phyloP scores from a whole-genome alignment of 192 early-diverging fungal genomes.

The Lunasporangiospora selenospora region DNA sequence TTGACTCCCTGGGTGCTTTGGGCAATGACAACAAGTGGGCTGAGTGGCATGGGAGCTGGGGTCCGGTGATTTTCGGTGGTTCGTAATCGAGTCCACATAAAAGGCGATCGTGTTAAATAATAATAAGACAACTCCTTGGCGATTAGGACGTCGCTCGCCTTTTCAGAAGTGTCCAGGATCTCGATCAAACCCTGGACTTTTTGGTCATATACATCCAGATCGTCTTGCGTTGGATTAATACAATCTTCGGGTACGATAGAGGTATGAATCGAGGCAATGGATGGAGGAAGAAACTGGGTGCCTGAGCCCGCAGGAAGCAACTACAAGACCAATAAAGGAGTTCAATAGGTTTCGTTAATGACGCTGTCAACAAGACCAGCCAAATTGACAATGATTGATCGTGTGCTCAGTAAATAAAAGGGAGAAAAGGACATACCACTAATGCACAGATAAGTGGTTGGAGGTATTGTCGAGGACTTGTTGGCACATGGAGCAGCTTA shows the following conservation, averaged over 20 bases:
- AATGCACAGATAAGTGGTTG: constrained; percentile 41
- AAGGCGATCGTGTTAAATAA: constrained; percentile 16
- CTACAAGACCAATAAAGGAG: not conserved
- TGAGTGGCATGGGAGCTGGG: not conserved
- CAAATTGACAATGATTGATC: no score
- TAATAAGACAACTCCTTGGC: constrained; percentile 17
- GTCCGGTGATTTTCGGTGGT: not conserved
- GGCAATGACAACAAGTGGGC: constrained; percentile 17
- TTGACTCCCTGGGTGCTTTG: not conserved
- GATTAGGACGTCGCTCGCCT: constrained; percentile 1
- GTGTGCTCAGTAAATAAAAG: not conserved
- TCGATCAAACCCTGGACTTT: constrained; percentile 13
- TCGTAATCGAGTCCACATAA: constrained; percentile 37
- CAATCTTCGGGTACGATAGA: constrained; percentile 4
- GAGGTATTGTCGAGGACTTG: constrained; percentile 11
- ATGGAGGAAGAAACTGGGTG: constrained; percentile 13
- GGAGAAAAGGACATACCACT: constrained; percentile 10
- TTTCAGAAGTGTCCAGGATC: constrained; percentile 1
- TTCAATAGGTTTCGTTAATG: not conserved
- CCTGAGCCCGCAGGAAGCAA: constrained; percentile 12
- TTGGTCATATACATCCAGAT: constrained; percentile 20
- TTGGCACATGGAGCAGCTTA: not conserved
- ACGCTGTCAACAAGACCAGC: not conserved
- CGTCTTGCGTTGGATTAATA: constrained; percentile 13
- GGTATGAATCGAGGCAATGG: constrained; percentile 16